These are phyloP conservation scores for Vigna angularis DNA, from an alignment of 306 rosid genomes.

Conservation along the genomic window DNA sequence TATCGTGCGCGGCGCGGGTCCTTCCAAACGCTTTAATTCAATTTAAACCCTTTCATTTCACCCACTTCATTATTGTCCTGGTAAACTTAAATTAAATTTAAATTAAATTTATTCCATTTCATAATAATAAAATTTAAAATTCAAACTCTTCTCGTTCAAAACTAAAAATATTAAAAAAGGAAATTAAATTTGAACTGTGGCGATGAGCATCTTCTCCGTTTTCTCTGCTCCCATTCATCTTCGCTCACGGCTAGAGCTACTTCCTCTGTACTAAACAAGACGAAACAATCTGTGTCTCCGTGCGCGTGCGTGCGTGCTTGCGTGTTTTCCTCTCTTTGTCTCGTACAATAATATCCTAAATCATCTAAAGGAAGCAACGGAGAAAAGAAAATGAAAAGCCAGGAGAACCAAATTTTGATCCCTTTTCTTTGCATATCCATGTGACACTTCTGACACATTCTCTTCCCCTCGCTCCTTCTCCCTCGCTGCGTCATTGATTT, in stretches of 20 bases:
- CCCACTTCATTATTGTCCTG: constrained; percentile 61
- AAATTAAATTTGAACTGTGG: constrained; percentile 43
- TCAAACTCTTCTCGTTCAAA: neutral
- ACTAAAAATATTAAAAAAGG: neutral
- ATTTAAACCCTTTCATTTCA: constrained; percentile 39
- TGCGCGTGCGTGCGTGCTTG: constrained; percentile 19
- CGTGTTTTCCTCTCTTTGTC: constrained; percentile 20
- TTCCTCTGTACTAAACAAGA: constrained; percentile 76
- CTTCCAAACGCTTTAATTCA: constrained; percentile 8
- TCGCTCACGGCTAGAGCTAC: constrained; percentile 72
- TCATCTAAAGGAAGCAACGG: constrained; percentile 40
- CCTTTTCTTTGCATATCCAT: constrained; percentile 71
- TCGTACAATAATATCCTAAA: constrained; percentile 35
- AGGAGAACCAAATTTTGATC: constrained; percentile 50
- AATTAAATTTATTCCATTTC: neutral
- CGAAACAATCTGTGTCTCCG: constrained; percentile 63
- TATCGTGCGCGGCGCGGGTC: constrained; percentile 48
- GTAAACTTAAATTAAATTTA: constrained; percentile 27
- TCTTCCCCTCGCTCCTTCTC: constrained; percentile 41
- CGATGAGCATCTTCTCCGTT: constrained; percentile 34
- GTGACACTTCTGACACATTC: constrained; percentile 89
- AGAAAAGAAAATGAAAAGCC: constrained; percentile 23
- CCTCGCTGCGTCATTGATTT: constrained; percentile 16
- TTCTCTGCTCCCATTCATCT: constrained; percentile 5
- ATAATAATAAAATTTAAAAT: neutral